Base-by-base conservation (phyloP, 495 filamentous ascomycete genomes). In the Penicillium simplicissimum region DNA sequence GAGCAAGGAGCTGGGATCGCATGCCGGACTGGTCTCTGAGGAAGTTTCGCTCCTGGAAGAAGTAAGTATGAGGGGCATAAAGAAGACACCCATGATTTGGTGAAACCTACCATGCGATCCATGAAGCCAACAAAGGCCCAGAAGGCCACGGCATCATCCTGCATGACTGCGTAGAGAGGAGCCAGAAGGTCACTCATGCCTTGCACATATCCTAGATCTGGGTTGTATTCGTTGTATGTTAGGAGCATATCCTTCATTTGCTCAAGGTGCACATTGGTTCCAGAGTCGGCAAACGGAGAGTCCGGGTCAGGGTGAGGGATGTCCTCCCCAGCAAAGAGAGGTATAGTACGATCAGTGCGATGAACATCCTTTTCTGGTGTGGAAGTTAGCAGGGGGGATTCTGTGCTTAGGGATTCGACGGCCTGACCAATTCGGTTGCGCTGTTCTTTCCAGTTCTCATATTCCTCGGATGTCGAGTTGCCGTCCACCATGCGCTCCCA, bases 201-300 rank as follows among this genome's bases (percentile, higher is more conserved):
- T 80, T 98, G 95, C 3, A 98, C 95, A 67, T 98, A 98, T 33
- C 95, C 95, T 1, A 98, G 80, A 45, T 92, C 89, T 34, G 84
- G 88, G 78, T 97, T 98, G 70, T 93, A 95, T 70, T 98, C 96
- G 71, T 98, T 97, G 72, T 98, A 98, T 0, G 95, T 98, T 13
- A 98, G 79, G 4, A 98, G 88, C 92, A 98, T 97, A 67, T 98
- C 95, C 75, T 98, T 98, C 85, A 98, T 88, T 73, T 98, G 95
- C 69, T 98, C 95, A 61, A 98, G 83, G 74, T 98, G 95, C 35
- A 97, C 94, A 65, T 98, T 98, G 28, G 95, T 98, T 55, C 95
- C 95, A 14, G 84, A 82, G 51, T 89, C 87, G 21, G 92, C 91
- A 69, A 97, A 98, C 0, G 95, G 94, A 0, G 96, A 98, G 65